Base-by-base conservation (phyloP, 768 basidiomycete species). In the Kwoniella sp. region DNA sequence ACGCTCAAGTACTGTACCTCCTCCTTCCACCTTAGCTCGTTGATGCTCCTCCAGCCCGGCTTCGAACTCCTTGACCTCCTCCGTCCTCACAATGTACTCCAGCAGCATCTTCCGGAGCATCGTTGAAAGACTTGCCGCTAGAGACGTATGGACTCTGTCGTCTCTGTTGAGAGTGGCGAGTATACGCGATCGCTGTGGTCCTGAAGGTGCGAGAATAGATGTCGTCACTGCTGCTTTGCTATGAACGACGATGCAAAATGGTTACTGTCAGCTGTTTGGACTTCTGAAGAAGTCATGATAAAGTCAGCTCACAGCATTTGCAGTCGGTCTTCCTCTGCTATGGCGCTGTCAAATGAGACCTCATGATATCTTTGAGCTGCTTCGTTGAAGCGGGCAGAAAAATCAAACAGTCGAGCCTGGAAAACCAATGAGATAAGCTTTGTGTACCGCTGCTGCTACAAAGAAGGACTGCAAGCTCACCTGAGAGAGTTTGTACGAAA, bases 41-140 rank as follows among this genome's bases (percentile, higher is more conserved):
- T 99, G 96, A 82, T 99, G 96, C 17, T 90, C 87, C 72, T 90
- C 90, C 58, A 99, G 86, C 2, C 88, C 89, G 50, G 84, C 85
- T 79, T 94, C 92, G 77, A 99, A 99, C 54, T 89, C 88, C 76
- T 90, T 88, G 61, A 98, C 86, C 82, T 99, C 95, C 51, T 86
- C 84, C 1, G 93, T 85, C 50, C 93, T 90, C 55, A 99, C 86
- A 77, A 99, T 97, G 71, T 93, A 93, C 77, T 98, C 96, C 68
- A 98, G 88, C 82, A 96, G 93, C 95, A 98, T 98, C 79, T 97
- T 97, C 38, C 90, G 88, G 26, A 99, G 87, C 79, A 99, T 93
- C 75, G 66, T 72, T 2, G 67, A 56, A 2, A 77, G 52, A 23
- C 57, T 50, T 3, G 74, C 38, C 2, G 73, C 65, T 12, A 80